Conservation (phyloP, 768 basidiomycete species). For the Trametopsis cervina region DNA sequence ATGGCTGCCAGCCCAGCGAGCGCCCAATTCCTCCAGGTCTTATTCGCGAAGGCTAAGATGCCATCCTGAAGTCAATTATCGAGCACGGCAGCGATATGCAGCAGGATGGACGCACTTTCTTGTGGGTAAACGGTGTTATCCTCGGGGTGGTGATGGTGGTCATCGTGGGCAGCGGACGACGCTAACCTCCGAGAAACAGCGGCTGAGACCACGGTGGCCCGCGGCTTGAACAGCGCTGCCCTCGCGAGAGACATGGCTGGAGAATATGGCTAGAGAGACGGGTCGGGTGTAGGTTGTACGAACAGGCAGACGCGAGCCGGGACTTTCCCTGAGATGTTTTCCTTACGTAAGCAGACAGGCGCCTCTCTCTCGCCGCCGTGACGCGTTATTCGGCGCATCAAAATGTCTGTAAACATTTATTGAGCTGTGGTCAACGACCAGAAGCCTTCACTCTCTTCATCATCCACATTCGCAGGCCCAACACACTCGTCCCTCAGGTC, state of each 20-base stretch:
- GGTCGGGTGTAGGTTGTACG: conserved; percentile 10
- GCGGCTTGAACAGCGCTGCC: conserved; percentile 29
- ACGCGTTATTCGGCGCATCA: background rate
- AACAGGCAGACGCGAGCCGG: conserved; percentile 10
- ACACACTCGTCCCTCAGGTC: too few species aligned
- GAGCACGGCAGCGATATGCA: background rate
- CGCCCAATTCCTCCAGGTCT: conserved; percentile 63
- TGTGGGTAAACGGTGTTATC: conserved; percentile 40
- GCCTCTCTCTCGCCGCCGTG: background rate
- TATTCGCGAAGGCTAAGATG: conserved; percentile 49
- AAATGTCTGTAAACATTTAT: background rate
- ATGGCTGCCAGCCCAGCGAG: conserved; percentile 42
- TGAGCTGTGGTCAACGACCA: too few species aligned
- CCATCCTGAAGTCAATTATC: background rate
- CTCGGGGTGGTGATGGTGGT: conserved; percentile 35
- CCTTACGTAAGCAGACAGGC: conserved; percentile 2
- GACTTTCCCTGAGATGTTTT: conserved; percentile 6
- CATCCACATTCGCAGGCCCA: too few species aligned
- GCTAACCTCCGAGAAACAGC: conserved; percentile 34
- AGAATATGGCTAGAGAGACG: conserved; percentile 30
- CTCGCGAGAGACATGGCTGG: conserved; percentile 38
- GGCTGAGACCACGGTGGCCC: conserved; percentile 23
- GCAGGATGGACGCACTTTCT: conserved; percentile 43
- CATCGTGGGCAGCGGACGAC: conserved; percentile 29
- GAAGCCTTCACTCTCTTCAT: too few species aligned